These are phyloP conservation scores for Abrus pulchellus DNA, from an alignment of 306 rosid genomes.

Conservation along the genomic window DNA sequence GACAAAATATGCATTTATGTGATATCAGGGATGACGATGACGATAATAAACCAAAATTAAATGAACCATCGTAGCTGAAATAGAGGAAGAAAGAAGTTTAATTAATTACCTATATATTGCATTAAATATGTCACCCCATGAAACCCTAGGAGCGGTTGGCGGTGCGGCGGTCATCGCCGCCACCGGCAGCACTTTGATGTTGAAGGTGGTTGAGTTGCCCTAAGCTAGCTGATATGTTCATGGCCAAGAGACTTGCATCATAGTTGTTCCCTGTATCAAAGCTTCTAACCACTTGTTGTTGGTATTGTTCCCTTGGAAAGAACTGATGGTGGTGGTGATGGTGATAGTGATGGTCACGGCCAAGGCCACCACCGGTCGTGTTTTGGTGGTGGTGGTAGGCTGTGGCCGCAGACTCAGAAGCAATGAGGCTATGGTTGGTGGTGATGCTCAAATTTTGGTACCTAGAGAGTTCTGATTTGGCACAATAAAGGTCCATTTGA, in stretches of 20 bases:
- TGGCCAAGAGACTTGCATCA: slow-evolving; percentile 77
- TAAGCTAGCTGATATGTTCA: slow-evolving; percentile 81
- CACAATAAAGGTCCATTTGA: slow-evolving; percentile 88
- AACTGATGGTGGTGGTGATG: slow-evolving; percentile 71
- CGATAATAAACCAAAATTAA: slow-evolving; percentile 34
- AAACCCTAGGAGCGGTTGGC: slow-evolving; percentile 83
- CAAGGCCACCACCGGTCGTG: slow-evolving; percentile 30
- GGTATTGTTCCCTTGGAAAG: slow-evolving; percentile 46
- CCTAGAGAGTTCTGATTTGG: slow-evolving; percentile 89
- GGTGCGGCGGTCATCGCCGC: slow-evolving; percentile 78
- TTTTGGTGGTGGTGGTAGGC: slow-evolving; percentile 48
- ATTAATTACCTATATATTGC: slow-evolving; percentile 41
- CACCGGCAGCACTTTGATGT: slow-evolving; percentile 64
- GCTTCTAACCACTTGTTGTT: slow-evolving; percentile 39
- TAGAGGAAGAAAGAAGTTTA: slow-evolving; percentile 2
- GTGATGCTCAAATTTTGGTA: slow-evolving; percentile 71
- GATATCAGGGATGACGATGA: slow-evolving; percentile 31
- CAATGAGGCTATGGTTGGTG: slow-evolving; percentile 56
- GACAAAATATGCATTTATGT: slow-evolving; percentile 45
- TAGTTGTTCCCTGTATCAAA: slow-evolving; percentile 58
- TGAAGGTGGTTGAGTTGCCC: slow-evolving; percentile 81
- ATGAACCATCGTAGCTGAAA: slow-evolving; percentile 29
- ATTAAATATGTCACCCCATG: slow-evolving; percentile 39
- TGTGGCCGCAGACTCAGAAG: slow-evolving; percentile 34
- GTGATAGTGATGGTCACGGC: slow-evolving; percentile 49